Conservation (phyloP, 192 early-diverging fungal species). For the Coemansia guatemalensis region DNA sequence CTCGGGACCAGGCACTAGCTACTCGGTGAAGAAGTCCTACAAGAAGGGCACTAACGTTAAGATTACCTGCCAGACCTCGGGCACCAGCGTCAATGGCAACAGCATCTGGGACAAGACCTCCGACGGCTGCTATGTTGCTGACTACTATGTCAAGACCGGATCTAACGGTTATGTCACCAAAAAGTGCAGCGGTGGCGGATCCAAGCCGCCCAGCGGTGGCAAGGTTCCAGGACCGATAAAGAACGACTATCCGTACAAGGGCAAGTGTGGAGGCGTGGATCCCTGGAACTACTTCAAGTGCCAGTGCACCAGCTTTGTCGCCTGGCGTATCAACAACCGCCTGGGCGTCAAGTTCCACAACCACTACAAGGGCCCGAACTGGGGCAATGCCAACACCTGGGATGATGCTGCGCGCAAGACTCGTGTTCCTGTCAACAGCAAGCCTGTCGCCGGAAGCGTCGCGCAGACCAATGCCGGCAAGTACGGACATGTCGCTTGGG, state of each 20-base stretch:
- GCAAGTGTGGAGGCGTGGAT: slow-evolving; percentile 23
- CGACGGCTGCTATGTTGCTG: slow-evolving; percentile 50
- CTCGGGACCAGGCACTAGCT: slow-evolving; percentile 6
- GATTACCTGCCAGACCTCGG: slow-evolving; percentile 37
- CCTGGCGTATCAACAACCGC: slow-evolving; percentile 47
- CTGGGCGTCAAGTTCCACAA: slow-evolving; percentile 47
- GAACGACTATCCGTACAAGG: slow-evolving; percentile 45
- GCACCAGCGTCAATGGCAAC: too few species aligned
- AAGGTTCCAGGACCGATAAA: slow-evolving; percentile 34
- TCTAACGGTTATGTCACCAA: slow-evolving; percentile 22
- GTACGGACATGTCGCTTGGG: slow-evolving; percentile 22
- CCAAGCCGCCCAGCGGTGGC: slow-evolving; percentile 13
- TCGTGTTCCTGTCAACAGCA: slow-evolving; percentile 21
- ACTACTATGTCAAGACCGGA: slow-evolving; percentile 49
- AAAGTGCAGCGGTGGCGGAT: slow-evolving; percentile 20
- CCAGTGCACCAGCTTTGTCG: slow-evolving; percentile 50
- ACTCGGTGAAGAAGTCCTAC: slow-evolving; percentile 3
- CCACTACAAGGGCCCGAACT: slow-evolving; percentile 27
- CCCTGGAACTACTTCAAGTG: slow-evolving; percentile 43
- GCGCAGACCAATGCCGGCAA: slow-evolving; percentile 20
- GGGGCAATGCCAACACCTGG: too few species aligned
- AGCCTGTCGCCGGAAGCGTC: slow-evolving; percentile 13
- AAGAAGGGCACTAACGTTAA: not conserved
- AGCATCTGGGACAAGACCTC: slow-evolving; percentile 47
- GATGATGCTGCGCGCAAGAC: slow-evolving; percentile 23